Conservation (phyloP, 129 eudicot species). For the Sambucus nigra region DNA sequence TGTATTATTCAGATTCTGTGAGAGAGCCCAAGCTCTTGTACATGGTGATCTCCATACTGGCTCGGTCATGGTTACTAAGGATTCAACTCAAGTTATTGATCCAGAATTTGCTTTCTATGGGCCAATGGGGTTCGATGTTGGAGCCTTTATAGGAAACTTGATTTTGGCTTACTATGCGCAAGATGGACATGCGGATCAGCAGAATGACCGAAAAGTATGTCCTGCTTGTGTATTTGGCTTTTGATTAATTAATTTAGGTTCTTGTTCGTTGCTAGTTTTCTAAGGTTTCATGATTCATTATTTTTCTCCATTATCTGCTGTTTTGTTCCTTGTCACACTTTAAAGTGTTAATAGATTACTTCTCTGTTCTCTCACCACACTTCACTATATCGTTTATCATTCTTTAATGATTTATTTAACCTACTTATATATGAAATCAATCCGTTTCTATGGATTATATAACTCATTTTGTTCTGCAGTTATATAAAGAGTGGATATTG, state of each 20-base stretch:
- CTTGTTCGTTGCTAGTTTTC: too few relatives aligned
- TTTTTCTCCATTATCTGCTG: background rate
- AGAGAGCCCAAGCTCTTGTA: slow-evolving; percentile 80
- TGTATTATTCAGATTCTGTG: slow-evolving; percentile 63
- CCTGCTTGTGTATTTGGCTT: too few relatives aligned
- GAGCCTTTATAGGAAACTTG: slow-evolving; percentile 85
- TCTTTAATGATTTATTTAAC: too few relatives aligned
- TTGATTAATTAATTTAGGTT: too few relatives aligned
- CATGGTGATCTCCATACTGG: slow-evolving; percentile 98
- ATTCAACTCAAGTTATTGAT: slow-evolving; percentile 91
- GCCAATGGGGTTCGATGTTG: slow-evolving; percentile 92
- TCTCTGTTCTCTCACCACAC: background rate
- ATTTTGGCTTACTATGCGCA: slow-evolving; percentile 80
- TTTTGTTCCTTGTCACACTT: background rate
- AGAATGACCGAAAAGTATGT: slow-evolving; percentile 49
- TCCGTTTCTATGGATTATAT: background rate
- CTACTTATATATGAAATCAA: background rate
- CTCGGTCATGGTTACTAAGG: slow-evolving; percentile 81
- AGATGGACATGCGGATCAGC: slow-evolving; percentile 65
- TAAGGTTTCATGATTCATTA: background rate
- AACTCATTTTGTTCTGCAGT: slow-evolving; percentile 24
- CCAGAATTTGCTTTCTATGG: slow-evolving; percentile 95
- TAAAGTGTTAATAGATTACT: background rate
- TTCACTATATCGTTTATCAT: too few relatives aligned
- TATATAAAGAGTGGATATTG: slow-evolving; percentile 71